These are phyloP conservation scores for Parmelia sp. DNA, from an alignment of 495 filamentous ascomycete genomes.

Conservation along the genomic window DNA sequence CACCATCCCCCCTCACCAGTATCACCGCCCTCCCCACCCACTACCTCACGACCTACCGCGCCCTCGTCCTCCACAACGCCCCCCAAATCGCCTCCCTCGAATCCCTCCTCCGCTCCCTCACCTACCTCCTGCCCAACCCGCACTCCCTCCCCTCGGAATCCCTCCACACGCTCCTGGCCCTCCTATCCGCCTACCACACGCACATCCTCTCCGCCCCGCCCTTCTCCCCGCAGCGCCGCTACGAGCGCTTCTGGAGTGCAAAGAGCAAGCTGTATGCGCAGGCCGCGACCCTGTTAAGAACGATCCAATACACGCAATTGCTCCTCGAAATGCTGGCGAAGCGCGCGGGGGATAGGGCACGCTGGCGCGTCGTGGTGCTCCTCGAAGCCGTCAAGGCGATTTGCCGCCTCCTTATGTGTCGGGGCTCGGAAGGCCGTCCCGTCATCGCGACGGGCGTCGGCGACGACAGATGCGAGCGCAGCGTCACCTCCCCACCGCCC, in stretches of 20 bases:
- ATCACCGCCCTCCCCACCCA: constrained; percentile 54
- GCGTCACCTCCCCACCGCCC: background rate
- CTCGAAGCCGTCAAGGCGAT: constrained; percentile 83
- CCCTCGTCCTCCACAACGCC: constrained; percentile 91
- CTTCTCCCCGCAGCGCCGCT: constrained; percentile 70
- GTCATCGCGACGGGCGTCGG: constrained; percentile 20
- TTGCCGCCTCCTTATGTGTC: constrained; percentile 74
- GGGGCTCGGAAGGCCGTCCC: constrained; percentile 53
- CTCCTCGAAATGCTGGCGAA: constrained; percentile 84
- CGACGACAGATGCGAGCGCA: constrained; percentile 12
- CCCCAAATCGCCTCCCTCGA: constrained; percentile 90
- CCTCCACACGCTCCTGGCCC: constrained; percentile 78
- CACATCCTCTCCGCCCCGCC: constrained; percentile 67
- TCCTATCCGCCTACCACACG: constrained; percentile 93
- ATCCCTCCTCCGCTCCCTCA: constrained; percentile 80
- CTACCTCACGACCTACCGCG: constrained; percentile 74
- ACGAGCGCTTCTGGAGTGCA: constrained; percentile 82
- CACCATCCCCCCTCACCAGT: constrained; percentile 15
- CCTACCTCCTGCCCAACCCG: constrained; percentile 88
- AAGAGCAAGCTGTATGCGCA: constrained; percentile 68
- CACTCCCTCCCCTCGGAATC: constrained; percentile 94
- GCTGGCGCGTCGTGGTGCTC: constrained; percentile 85
- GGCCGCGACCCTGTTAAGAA: constrained; percentile 72
- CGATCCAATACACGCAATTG: constrained; percentile 88
- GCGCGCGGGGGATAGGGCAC: constrained; percentile 66